Percentiles rank a stretch among this genome's conserved stretches.
Evolutionary conservation across 192 early-diverging fungal genomes (phyloP).

Genomic region (Physocladia obscura): DNA sequence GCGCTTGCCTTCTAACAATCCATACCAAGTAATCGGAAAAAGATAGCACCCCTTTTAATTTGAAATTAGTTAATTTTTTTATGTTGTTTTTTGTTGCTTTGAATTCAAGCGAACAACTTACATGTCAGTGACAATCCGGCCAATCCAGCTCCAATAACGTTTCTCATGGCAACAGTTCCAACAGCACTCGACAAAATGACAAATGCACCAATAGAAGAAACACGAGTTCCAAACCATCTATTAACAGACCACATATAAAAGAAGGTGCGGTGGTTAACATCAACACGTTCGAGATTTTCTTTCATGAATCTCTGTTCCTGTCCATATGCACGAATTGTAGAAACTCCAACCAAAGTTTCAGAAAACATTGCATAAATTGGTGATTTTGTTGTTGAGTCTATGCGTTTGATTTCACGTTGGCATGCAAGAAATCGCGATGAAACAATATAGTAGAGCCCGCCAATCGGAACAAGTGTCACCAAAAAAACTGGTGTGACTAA

Average conservation of each 20-base stretch:
- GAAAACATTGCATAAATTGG: slow-evolving; percentile 81
- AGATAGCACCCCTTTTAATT: slow-evolving; percentile 78
- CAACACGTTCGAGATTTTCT: slow-evolving; percentile 33
- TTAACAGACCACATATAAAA: slow-evolving; percentile 85
- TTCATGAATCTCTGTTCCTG: slow-evolving; percentile 38
- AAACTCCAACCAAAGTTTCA: slow-evolving; percentile 62
- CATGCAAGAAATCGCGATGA: slow-evolving; percentile 73
- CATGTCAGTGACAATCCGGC: slow-evolving; percentile 84
- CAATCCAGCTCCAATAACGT: slow-evolving; percentile 73
- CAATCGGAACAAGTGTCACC: slow-evolving; percentile 55
- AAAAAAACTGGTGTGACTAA: slow-evolving; percentile 72
- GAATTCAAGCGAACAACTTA: too few species aligned
- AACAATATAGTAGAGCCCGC: slow-evolving; percentile 62
- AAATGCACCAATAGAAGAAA: slow-evolving; percentile 69
- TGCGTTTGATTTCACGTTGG: slow-evolving; percentile 86
- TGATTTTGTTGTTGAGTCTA: slow-evolving; percentile 73
- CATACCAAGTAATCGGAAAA: slow-evolving; percentile 77
- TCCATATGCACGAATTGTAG: slow-evolving; percentile 49
- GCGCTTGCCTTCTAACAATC: slow-evolving; percentile 55
- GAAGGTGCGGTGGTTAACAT: slow-evolving; percentile 83
- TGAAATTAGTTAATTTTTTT: too few species aligned
- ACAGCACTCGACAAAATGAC: slow-evolving; percentile 53
- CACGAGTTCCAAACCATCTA: slow-evolving; percentile 61
- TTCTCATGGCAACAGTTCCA: slow-evolving; percentile 43
- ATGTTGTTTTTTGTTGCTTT: too few species aligned